Evolutionary conservation across 2,329 filamentous ascomycete genomes (phyloP), one percentile per base, ranked within the genome.

Genomic region (Pseudocercospora crystallina): DNA sequence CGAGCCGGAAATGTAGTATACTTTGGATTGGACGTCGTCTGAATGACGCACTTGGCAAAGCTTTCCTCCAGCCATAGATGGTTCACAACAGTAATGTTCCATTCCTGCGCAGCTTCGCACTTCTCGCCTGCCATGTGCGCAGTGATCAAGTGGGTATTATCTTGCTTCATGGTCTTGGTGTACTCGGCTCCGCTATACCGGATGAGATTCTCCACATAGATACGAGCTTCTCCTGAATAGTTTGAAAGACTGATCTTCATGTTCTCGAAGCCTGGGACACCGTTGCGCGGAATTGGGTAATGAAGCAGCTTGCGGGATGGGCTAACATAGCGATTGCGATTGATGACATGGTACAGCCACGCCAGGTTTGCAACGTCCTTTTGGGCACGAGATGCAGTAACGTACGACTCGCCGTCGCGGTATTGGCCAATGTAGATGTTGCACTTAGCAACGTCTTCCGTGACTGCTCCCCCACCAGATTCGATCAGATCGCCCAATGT

Each of bases 21-120:
- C 56, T 86, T 85, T 8, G 80, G 76, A 44, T 88, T 82, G 3
- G 87, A 86, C 15, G 91, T 73, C 0, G 82, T 81, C 66, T 89
- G 86, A 51, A 86, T 75, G 64, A 87, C 80, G 74, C 90, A 96
- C 67, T 87, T 90, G 1, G 92, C 90, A 66, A 97, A 99, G 70
- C 90, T 95, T 66, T 99, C 94, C 70, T 99, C 94, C 39, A 99
- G 80, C 94, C 94, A 99, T 1, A 99, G 78, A 67, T 99, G 94
- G 68, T 97, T 99, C 62, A 96, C 77, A 62, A 96, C 86, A 49
- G 90, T 76, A 47, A 97, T 85, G 46, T 87, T 86, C 94, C 94
- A 99, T 71, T 97, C 94, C 54, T 83, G 82, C 0, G 94, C 94
- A 1, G 94, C 94, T 33, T 87, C 85, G 68, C 89, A 96, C 71